Evolutionary conservation across 495 filamentous ascomycete genomes (phyloP).

Genomic region (Chaetomium cochliodes): DNA sequence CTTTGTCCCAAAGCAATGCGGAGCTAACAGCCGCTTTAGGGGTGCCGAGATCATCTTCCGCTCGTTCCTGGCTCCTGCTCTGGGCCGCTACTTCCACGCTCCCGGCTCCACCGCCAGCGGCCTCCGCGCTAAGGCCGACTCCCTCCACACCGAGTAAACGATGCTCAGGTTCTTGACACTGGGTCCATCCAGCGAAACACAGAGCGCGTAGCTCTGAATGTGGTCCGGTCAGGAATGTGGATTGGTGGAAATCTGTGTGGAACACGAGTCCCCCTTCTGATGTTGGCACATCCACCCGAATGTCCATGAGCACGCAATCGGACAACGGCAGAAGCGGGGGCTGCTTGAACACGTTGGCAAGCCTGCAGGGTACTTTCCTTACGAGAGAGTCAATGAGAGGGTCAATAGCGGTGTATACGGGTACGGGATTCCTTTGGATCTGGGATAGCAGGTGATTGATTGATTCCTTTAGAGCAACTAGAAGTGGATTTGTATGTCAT

Average conservation of each 20-base stretch:
- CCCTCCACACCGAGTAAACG: conserved; percentile 59
- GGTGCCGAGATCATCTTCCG: conserved; percentile 96
- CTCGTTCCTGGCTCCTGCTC: conserved; percentile 87
- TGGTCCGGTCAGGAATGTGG: conserved; percentile 13
- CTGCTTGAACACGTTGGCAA: conserved; percentile 23
- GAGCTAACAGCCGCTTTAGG: conserved; percentile 45
- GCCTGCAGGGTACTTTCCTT: conserved; percentile 22
- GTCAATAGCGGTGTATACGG: conserved; percentile 22
- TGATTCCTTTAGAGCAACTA: conserved; percentile 27
- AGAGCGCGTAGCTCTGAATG: conserved; percentile 29
- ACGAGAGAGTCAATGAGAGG: background rate
- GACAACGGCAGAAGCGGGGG: conserved; percentile 25
- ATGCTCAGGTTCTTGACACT: background rate
- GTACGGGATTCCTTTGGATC: conserved; percentile 24
- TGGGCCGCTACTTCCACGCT: conserved; percentile 82
- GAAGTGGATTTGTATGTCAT: conserved; percentile 19
- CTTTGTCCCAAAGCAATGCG: background rate
- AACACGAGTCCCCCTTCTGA: conserved; percentile 27
- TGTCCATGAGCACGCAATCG: conserved; percentile 21
- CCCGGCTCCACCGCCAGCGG: conserved; percentile 79
- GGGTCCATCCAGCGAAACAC: conserved; percentile 18
- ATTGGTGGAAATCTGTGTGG: conserved; percentile 9
- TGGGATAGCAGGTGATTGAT: background rate
- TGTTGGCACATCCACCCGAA: conserved; percentile 33
- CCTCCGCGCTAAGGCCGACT: conserved; percentile 87